These are phyloP conservation scores for Lodderomyces metapsilosis DNA, from an alignment of 1,139 yeast genomes.

Conservation along the genomic window DNA sequence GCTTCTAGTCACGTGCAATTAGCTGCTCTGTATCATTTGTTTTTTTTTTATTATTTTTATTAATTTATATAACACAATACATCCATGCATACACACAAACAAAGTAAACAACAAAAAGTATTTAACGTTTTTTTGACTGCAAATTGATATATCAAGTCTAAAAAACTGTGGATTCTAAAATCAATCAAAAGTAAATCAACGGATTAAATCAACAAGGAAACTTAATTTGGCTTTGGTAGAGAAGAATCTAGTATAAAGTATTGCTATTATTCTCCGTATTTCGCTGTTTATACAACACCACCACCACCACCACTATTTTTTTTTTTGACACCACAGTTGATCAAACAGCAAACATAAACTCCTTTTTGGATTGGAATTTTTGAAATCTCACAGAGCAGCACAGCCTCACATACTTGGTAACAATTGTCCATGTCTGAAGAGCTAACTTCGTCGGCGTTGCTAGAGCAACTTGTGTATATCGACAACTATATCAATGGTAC, in stretches of 20 bases:
- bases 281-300: no score
- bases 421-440: constrained; percentile 11
- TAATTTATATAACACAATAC: not conserved
- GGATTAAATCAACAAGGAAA: not conserved
- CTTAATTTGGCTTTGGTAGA: not conserved
- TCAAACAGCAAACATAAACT: not conserved
- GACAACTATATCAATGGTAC: constrained; percentile 61
- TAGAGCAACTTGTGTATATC: constrained; percentile 74
- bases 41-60: not conserved
- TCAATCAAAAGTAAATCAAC: not conserved
- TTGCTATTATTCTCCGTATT: not conserved
- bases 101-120: not conserved
- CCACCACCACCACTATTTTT: not conserved
- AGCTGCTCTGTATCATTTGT: not conserved
- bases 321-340: not conserved
- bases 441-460: constrained; percentile 66
- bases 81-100: not conserved
- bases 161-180: not conserved
- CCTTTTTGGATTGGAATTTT: no score
- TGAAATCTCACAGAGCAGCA: not conserved
- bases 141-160: not conserved
- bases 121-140: constrained; percentile 1
- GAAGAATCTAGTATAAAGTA: not conserved
- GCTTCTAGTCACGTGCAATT: constrained; percentile 4
- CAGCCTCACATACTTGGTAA: not conserved